Base-by-base conservation (phyloP, 2,329 filamentous ascomycete species). In the Phyllosticta paracitricarpa region DNA sequence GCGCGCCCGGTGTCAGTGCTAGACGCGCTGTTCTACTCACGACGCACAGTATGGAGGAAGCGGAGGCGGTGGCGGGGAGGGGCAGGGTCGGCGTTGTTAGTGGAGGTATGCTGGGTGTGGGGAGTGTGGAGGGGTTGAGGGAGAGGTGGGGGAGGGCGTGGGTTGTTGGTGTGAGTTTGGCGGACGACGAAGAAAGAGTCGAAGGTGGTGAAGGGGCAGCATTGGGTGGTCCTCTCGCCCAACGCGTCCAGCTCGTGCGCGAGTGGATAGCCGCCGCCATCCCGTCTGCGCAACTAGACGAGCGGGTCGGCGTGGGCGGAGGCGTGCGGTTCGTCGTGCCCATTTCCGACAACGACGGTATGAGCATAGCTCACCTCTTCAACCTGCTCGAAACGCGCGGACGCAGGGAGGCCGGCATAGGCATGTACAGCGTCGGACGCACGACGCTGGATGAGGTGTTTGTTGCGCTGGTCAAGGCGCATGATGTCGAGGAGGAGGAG, bases 31-130 rank as follows among this genome's bases (percentile, higher is more conserved):
- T 97, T 17, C 79, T 97, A 1, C 81, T 97, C 19, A 97, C 93
- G 0, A 97, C 93, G 0, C 93, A 97, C 73, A 89, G 85, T 56
- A 96, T 97, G 91, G 92, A 97, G 72, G 93, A 97, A 75, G 93
- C 92, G 0, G 91, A 96, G 69, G 91, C 91, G 0, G 80, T 97
- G 2, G 92, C 92, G 0, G 85, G 85, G 30, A 82, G 91, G 1
- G 85, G 85, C 30, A 82, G 91, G 1, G 91, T 89, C 0, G 93
- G 91, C 12, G 96, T 97, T 66, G 85, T 97, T 75, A 89, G 91
- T 8, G 83, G 84, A 66, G 82, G 86, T 33, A 95, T 97, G 91
- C 80, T 97, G 24, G 92, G 91, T 0, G 79, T 94, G 8, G 92
- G 92, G 3, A 88, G 86, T 0, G 87, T 86, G 0, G 85, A 91